Evolutionary conservation across 371 early-diverging fungal genomes (phyloP).

Genomic region (Mortierella polycephala): DNA sequence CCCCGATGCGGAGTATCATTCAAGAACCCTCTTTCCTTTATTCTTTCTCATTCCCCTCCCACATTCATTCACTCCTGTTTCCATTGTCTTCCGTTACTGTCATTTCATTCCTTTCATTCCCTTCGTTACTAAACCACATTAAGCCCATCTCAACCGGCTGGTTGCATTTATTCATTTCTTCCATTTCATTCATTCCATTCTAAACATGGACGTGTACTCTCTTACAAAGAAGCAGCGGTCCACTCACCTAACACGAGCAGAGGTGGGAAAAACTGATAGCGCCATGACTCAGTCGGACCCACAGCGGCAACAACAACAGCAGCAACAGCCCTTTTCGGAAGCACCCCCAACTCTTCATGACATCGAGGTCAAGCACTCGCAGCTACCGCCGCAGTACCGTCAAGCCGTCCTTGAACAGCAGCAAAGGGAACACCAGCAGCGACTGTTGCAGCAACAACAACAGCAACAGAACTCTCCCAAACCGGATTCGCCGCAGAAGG

Average conservation of each 20-base stretch:
- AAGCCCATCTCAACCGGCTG: too few relatives aligned
- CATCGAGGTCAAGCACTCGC: conserved; percentile 46
- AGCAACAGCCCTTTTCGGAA: conserved; percentile 4
- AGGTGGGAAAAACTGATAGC: conserved; percentile 25
- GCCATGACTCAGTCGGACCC: conserved; percentile 25
- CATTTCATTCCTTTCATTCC: not conserved
- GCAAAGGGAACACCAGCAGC: conserved; percentile 45
- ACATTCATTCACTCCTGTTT: not conserved
- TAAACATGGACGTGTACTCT: conserved; percentile 68
- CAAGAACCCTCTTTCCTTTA: not conserved
- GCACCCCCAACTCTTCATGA: conserved; percentile 50
- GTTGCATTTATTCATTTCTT: not conserved
- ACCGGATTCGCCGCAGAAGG: conserved; percentile 16
- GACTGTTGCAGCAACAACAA: conserved; percentile 30
- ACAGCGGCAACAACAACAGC: conserved; percentile 17
- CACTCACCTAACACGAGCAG: conserved; percentile 64
- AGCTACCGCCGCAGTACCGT: conserved; percentile 51
- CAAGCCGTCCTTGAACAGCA: conserved; percentile 54
- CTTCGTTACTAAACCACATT: not conserved
- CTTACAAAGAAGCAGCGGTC: conserved; percentile 69
- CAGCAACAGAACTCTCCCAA: conserved; percentile 14
- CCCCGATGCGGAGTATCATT: not conserved
- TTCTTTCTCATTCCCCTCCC: not conserved
- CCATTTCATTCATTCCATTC: not conserved
- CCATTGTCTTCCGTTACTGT: not conserved